phyloP scores from a whole-genome alignment of 164 flowering plant species.

The Magnolia officinalis region DNA sequence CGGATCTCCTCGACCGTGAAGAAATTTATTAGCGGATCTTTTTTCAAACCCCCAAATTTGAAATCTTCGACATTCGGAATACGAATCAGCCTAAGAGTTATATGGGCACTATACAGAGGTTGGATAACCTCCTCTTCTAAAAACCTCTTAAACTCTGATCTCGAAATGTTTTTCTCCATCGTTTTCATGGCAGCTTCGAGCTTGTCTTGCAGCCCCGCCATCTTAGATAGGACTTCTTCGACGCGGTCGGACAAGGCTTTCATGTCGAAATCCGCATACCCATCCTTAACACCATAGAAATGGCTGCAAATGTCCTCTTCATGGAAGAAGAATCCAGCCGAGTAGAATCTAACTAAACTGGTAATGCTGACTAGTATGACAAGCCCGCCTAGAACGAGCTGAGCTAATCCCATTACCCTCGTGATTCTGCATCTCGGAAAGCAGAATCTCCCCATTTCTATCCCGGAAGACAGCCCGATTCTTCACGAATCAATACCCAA shows the following conservation, averaged over 20 bases:
- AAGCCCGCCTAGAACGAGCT: constrained; percentile 63
- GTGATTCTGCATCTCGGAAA: constrained; percentile 44
- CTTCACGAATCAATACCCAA: neutral
- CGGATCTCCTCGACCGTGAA: constrained; percentile 74
- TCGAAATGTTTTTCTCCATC: constrained; percentile 49
- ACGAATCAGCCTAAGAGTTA: constrained; percentile 70
- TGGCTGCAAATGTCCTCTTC: constrained; percentile 69
- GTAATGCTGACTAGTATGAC: constrained; percentile 62
- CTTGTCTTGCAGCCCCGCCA: constrained; percentile 66
- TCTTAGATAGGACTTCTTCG: constrained; percentile 54
- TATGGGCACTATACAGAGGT: constrained; percentile 76
- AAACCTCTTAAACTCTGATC: constrained; percentile 50
- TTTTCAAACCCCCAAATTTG: constrained; percentile 19
- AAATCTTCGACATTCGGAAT: constrained; percentile 38
- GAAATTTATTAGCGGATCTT: constrained; percentile 72
- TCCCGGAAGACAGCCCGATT: neutral
- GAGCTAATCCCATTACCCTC: constrained; percentile 55
- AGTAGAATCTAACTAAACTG: constrained; percentile 59
- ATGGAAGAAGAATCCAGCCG: constrained; percentile 67
- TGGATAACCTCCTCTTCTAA: constrained; percentile 60
- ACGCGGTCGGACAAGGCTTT: constrained; percentile 54
- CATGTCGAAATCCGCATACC: constrained; percentile 41
- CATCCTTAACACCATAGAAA: constrained; percentile 41
- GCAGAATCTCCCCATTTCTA: constrained; percentile 50
- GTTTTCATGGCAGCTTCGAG: constrained; percentile 52